Evolutionary conservation across 257 asterid genomes (phyloP), one percentile per base, ranked within the genome.

Genomic region (Schizonepeta tenuifolia): DNA sequence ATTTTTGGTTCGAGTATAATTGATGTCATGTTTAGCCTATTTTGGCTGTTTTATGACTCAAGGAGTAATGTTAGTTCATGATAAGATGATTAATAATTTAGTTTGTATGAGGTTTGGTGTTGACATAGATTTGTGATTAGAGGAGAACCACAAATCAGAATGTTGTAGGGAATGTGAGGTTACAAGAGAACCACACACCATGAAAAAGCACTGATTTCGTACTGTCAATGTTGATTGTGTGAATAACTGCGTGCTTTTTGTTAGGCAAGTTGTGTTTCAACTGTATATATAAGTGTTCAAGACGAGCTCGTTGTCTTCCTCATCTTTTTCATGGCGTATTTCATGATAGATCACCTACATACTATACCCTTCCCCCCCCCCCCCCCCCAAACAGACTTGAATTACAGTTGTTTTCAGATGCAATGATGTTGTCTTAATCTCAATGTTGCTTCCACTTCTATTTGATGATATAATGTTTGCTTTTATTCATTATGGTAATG

Each of bases 391-490:
- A n/a, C n/a, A 24, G 26, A 24, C 26, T 24, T 28, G 33, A 28
- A 28, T 3, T 28, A 28, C 3, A 20, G 68, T 40, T n/a, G 26
- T 61, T 15, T 49, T 72, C 11, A 35, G 47, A 50, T 47, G 70
- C 69, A 1, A 36, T 36, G 40, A 6, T 6, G 53, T 50, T 43
- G 31, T 54, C 35, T 57, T n/a, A n/a, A n/a, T n/a, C n/a, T n/a
- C 64, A 44, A 38, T 38, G 62, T 7, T 69, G 36, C 28, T 71
- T 56, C 33, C 14, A 57, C 3, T 50, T 69, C n/a, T 67, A 55
- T 65, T 31, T 75, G 51, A 44, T 46, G 33, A 38, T 75, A 9
- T 47, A 24, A 26, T 77, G 58, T 70, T 56, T 68, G 41, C 63
- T 35, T 49, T 21, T 24, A 1, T 63, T 14, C 57, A 22, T 31